These are phyloP conservation scores for Pichia thaimueangensis DNA, from an alignment of 805 yeast genomes.

Conservation along the genomic window DNA sequence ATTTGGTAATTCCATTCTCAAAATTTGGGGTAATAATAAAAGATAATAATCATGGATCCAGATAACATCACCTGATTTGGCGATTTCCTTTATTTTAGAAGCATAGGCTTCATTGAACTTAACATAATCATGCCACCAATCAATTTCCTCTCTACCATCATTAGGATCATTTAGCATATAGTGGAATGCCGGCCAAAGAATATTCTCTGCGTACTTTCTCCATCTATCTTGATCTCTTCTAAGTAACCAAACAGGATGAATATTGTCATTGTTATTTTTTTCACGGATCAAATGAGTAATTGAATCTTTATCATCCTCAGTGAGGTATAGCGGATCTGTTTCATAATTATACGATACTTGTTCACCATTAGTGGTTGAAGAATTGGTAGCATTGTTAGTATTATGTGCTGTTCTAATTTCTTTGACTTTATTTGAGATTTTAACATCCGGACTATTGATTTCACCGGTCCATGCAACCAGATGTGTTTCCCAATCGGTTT, in stretches of 20 bases:
- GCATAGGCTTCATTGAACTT: constrained; percentile 88
- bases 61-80: constrained; percentile 82
- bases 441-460: constrained; percentile 28
- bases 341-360: neutral
- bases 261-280: constrained; percentile 41
- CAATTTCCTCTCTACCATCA: constrained; percentile 61
- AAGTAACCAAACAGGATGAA: constrained; percentile 86
- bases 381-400: no score
- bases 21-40: constrained; percentile 71
- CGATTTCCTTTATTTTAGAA: constrained; percentile 62
- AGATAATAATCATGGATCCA: constrained; percentile 92
- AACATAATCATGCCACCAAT: constrained; percentile 83
- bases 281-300: constrained; percentile 43
- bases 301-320: constrained; percentile 45
- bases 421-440: constrained; percentile 22
- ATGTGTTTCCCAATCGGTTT: constrained; percentile 81
- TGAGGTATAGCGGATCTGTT: constrained; percentile 53
- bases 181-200: constrained; percentile 92
- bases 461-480: constrained; percentile 97
- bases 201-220: constrained; percentile 85
- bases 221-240: constrained; percentile 75
- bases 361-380: no score
- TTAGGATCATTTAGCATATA: constrained; percentile 76
- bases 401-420: neutral
- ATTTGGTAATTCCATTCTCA: constrained; percentile 69